A percentile compares a stretch with the other conserved stretches of the same genome.
Conservation (phyloP, 2,329 filamentous ascomycete species). For the Zymoseptoria brevis region DNA sequence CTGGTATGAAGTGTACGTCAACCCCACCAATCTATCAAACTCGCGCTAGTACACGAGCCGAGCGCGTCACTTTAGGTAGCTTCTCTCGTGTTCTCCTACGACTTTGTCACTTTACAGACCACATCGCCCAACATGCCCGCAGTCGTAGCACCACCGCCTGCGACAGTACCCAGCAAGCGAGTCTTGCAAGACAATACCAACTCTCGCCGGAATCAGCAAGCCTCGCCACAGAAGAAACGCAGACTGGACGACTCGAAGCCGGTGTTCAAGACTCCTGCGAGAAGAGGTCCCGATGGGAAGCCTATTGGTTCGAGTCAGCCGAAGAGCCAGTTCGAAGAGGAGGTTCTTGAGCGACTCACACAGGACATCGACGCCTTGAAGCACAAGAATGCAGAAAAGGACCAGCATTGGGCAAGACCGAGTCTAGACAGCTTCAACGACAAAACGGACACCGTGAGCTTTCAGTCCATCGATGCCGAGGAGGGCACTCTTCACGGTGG, state of each 20-base stretch:
- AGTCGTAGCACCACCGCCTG: conserved; percentile 22
- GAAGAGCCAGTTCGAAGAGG: conserved; percentile 88
- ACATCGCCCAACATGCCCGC: conserved; percentile 26
- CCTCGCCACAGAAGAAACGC: conserved; percentile 65
- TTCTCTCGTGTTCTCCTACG: not conserved
- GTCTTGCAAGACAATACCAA: conserved; percentile 40
- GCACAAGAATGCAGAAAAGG: conserved; percentile 79
- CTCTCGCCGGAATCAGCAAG: conserved; percentile 39
- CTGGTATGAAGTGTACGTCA: not conserved
- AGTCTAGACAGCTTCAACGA: conserved; percentile 54
- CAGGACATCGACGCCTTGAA: conserved; percentile 85
- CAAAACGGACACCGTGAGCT: conserved; percentile 62
- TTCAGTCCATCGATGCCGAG: conserved; percentile 93
- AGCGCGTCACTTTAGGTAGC: conserved; percentile 3
- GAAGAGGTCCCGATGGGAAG: conserved; percentile 43
- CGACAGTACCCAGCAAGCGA: conserved; percentile 37
- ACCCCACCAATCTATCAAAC: not conserved
- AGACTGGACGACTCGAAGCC: conserved; percentile 61
- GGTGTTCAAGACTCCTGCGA: conserved; percentile 52
- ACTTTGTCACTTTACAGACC: conserved; percentile 2
- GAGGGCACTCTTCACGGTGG: conserved; percentile 77
- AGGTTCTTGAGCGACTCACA: conserved; percentile 90
- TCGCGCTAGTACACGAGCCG: conserved; percentile 1
- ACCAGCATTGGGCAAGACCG: conserved; percentile 81
- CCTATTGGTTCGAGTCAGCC: conserved; percentile 62